Percentiles rank a stretch among this genome's conserved stretches.
phyloP scores from a whole-genome alignment of 257 asterid genomes.

The Coffea canephora region DNA sequence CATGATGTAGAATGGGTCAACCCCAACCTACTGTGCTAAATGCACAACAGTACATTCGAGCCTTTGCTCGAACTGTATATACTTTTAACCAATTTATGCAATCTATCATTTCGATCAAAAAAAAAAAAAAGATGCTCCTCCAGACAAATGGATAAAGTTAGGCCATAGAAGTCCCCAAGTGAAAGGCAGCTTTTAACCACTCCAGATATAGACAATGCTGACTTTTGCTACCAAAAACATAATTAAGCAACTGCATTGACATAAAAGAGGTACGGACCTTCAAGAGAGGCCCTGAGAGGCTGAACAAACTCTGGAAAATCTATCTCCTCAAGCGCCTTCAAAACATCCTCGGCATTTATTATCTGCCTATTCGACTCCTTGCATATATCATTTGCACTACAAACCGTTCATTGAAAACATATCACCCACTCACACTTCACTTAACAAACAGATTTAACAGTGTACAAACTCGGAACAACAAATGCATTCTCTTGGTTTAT shows the following conservation, averaged over 20 bases:
- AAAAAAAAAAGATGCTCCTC: not conserved
- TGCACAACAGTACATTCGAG: no score
- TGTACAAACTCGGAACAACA: not conserved
- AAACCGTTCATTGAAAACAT: not conserved
- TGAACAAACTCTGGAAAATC: constrained; percentile 72
- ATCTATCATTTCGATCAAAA: no score
- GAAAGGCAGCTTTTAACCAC: not conserved
- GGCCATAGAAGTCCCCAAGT: not conserved
- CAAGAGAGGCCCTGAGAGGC: constrained; percentile 81
- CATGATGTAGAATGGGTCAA: no score
- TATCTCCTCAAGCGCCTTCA: constrained; percentile 91
- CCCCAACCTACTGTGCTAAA: no score
- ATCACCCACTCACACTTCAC: not conserved
- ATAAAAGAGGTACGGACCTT: constrained; percentile 47
- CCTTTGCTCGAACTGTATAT: no score
- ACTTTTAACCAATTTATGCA: no score
- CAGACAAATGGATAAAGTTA: not conserved
- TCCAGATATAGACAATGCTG: not conserved
- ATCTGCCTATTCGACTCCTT: constrained; percentile 87
- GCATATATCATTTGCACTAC: constrained; percentile 74
- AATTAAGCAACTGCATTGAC: not conserved
- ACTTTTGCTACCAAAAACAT: not conserved
- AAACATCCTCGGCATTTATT: constrained; percentile 84
- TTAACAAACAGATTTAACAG: not conserved
- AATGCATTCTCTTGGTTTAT: no score